Conservation (phyloP, 257 asterid species). For the Linaria vulgaris region DNA sequence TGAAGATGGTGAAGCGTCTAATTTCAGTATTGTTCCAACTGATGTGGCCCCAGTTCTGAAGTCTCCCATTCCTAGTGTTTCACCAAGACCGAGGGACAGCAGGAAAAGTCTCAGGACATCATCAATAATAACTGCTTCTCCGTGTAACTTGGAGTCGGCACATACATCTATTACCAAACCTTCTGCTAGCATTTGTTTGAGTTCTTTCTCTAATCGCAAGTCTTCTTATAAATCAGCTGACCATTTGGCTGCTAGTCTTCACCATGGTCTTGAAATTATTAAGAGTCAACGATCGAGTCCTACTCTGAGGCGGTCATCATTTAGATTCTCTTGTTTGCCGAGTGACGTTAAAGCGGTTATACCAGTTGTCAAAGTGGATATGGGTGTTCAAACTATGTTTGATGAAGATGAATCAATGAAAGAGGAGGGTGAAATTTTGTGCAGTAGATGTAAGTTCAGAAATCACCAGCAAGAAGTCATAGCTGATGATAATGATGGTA, state of each 20-base stretch:
- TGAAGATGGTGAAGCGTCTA: constrained; percentile 34
- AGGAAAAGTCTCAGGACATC: constrained; percentile 88
- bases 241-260: constrained; percentile 79
- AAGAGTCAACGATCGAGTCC: constrained; percentile 65
- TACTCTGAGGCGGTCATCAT: constrained; percentile 69
- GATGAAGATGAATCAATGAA: constrained; percentile 35
- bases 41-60: constrained; percentile 51
- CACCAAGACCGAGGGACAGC: constrained; percentile 64
- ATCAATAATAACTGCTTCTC: constrained; percentile 54
- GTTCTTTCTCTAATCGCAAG: constrained; percentile 43
- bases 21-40: constrained; percentile 37
- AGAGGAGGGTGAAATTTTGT: constrained; percentile 38
- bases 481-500: constrained; percentile 21
- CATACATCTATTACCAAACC: constrained; percentile 52
- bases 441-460: constrained; percentile 65
- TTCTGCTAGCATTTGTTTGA: constrained; percentile 48
- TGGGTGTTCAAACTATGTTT: constrained; percentile 70
- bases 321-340: constrained; percentile 70
- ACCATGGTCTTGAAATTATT: constrained; percentile 81
- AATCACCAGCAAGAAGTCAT: constrained; percentile 38
- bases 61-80: constrained; percentile 84
- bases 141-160: constrained; percentile 38
- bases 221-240: constrained; percentile 61
- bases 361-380: constrained; percentile 71
- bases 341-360: constrained; percentile 51